Base-by-base conservation (phyloP, 164 flowering plant genomes). In the Platanus orientalis region DNA sequence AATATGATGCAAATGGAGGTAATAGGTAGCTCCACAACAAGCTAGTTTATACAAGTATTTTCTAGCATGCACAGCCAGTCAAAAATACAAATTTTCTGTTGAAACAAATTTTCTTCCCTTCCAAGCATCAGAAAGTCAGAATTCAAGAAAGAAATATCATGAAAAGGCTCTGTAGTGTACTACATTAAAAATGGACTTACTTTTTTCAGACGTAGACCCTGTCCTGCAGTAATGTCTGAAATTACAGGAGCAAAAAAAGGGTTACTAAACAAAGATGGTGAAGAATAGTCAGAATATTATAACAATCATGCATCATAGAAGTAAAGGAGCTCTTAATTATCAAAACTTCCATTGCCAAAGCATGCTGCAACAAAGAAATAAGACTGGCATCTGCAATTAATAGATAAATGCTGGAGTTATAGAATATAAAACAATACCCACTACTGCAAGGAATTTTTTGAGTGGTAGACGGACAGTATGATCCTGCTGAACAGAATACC, bases 211-310 rank as follows among this genome's bases (percentile, higher is more conserved):
- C 49, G 87, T 86, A 13, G 92, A 84, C 11, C 96, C 96, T 67
- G 40, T 73, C 77, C 86, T 75, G 84, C 96, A 89, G 76, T 79
- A 89, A 70, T 83, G 82, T 47, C 95, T 88, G 92, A 49, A 76
- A 69, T 58, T 42, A 26, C 28, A 63, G 9, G 19, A 30, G n/a
- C 69, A 60, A 4, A 49, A 42, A 12, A 45, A 32, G 44, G 3
- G 49, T 69, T 40, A 65, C 61, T 55, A 63, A 28, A 40, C 30
- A 23, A 17, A 48, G 25, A 68, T 62, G 54, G 19, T 21, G 21
- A 64, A 32, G 28, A 24, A 52, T 17, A 40, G 6, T 39, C 4
- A 17, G 39, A 29, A 57, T 30, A 51, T 53, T 21, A 64, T 36
- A 20, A 54, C 20, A 27, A 40, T 21, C 48, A 70, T 32, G 51